Conservation (phyloP, 2,329 filamentous ascomycete species). For the Bipolaris zeicola region DNA sequence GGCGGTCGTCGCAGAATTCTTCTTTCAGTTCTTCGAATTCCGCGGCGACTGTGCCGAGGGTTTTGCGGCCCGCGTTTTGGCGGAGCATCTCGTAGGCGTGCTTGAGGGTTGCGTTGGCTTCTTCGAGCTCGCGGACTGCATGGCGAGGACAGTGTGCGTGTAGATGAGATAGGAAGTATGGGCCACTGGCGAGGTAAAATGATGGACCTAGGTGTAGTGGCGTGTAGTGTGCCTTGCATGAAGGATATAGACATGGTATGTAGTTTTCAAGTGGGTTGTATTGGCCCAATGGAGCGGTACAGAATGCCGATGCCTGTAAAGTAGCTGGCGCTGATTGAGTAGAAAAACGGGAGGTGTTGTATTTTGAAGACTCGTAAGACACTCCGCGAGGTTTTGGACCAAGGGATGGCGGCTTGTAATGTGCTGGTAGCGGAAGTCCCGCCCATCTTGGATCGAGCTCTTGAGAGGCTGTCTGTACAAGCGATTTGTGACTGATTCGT, state of each 20-base stretch:
- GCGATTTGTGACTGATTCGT: constrained; percentile 11
- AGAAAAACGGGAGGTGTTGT: constrained; percentile 12
- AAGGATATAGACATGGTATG: constrained; percentile 35
- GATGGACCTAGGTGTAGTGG: constrained; percentile 30
- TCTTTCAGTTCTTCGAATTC: constrained; percentile 37
- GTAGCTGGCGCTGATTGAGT: constrained; percentile 26
- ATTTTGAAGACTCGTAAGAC: constrained; percentile 29
- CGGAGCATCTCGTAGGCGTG: constrained; percentile 35
- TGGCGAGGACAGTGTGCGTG: constrained; percentile 38
- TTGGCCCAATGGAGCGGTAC: constrained; percentile 19
- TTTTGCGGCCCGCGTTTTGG: constrained; percentile 43
- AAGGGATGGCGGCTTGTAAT: constrained; percentile 20
- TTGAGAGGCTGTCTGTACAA: constrained; percentile 18
- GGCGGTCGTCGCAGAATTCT: constrained; percentile 20
- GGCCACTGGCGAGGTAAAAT: constrained; percentile 37
- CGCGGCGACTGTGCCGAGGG: constrained; percentile 32
- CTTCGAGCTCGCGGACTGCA: constrained; percentile 34
- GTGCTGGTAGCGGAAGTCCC: constrained; percentile 21
- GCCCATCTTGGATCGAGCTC: constrained; percentile 23
- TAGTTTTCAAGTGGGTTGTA: constrained; percentile 41
- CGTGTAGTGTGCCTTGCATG: constrained; percentile 36
- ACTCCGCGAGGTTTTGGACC: constrained; percentile 19
- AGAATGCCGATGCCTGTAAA: constrained; percentile 5
- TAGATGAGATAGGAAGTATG: constrained; percentile 33
- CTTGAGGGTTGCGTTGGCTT: constrained; percentile 33